Conservation (phyloP, 2,329 filamentous ascomycete genomes). For the Diaporthe humulicola region DNA sequence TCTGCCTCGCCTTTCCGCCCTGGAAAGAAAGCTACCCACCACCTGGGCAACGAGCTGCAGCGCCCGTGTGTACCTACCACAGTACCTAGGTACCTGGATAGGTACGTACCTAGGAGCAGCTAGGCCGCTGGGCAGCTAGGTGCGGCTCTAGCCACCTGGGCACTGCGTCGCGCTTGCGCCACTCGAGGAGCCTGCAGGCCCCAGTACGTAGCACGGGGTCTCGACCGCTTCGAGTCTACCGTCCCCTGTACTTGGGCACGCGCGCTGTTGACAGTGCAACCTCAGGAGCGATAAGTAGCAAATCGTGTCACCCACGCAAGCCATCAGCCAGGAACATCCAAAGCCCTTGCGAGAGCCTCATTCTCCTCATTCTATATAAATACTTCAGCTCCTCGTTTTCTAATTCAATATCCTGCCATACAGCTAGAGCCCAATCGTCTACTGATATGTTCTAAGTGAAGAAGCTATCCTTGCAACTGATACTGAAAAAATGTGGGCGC, state of each 20-base stretch:
- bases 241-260: constrained; percentile 18
- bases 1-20: constrained; percentile 33
- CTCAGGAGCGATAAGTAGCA: constrained; percentile 19
- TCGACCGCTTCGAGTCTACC: constrained; percentile 7
- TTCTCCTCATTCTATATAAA: constrained; percentile 15
- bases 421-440: neutral
- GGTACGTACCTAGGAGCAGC: neutral
- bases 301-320: neutral
- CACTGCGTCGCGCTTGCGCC: neutral
- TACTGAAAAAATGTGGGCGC: neutral
- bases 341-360: neutral
- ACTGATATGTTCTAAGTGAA: constrained; percentile 10
- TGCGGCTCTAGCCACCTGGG: constrained; percentile 22
- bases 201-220: neutral
- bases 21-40: neutral
- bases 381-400: neutral
- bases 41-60: neutral
- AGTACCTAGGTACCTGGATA: neutral
- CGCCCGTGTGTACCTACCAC: no score
- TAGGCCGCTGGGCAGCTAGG: neutral
- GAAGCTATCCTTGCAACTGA: constrained; percentile 10
- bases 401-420: neutral
- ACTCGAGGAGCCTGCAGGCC: neutral
- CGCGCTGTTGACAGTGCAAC: constrained; percentile 24
- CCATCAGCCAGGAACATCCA: neutral